These are phyloP conservation scores for Paspalum notatum DNA, from an alignment of 176 grass and related monocot species.

Conservation along the genomic window DNA sequence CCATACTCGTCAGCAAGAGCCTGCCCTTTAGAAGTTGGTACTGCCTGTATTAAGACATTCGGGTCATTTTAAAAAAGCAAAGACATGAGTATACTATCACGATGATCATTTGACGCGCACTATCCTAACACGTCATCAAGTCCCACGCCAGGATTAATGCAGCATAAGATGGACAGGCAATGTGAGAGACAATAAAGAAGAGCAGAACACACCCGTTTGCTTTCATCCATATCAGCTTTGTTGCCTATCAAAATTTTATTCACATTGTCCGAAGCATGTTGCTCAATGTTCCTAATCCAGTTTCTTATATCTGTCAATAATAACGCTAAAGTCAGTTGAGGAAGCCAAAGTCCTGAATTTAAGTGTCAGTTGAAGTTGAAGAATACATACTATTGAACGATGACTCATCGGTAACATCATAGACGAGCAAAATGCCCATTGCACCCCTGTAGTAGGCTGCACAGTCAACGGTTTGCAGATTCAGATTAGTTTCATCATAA, in stretches of 20 bases:
- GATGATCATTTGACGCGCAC: not conserved
- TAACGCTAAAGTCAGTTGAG: constrained; percentile 22
- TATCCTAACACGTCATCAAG: not conserved
- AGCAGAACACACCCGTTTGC: constrained; percentile 56
- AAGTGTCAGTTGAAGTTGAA: not conserved
- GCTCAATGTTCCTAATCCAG: constrained; percentile 63
- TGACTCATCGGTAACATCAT: constrained; percentile 61
- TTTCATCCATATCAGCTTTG: constrained; percentile 76
- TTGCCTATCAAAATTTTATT: constrained; percentile 73
- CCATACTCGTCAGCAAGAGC: constrained; percentile 65
- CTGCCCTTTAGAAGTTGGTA: constrained; percentile 57
- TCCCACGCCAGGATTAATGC: not conserved
- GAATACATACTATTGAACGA: constrained; percentile 49
- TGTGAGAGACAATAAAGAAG: not conserved
- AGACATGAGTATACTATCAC: not conserved
- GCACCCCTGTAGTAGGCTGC: constrained; percentile 62
- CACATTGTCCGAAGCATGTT: constrained; percentile 67
- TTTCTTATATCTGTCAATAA: constrained; percentile 51
- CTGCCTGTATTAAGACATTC: constrained; percentile 37
- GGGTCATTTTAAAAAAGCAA: not conserved
- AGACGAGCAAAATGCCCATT: constrained; percentile 65
- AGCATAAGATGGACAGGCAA: not conserved
- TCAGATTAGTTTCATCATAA: not conserved
- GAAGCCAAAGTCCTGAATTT: not conserved
- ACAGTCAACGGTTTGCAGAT: not conserved